Evolutionary conservation across 179 eudicot species (phyloP).

Genomic region (Beta corolliflora): DNA sequence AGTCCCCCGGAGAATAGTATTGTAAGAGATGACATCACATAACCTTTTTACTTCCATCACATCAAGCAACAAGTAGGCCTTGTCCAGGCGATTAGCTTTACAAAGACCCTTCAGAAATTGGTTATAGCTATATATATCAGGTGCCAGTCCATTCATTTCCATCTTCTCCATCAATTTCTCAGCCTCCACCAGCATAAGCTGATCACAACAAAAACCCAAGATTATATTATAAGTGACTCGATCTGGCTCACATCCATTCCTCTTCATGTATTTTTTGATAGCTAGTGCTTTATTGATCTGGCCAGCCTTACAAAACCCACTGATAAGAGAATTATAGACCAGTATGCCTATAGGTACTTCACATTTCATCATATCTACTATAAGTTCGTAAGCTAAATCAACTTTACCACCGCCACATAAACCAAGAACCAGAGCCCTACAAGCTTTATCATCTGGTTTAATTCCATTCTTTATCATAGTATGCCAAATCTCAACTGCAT

Average conservation of each 20-base stretch:
- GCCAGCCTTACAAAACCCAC: constrained; percentile 81
- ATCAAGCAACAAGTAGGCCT: constrained; percentile 69
- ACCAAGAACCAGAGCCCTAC: constrained; percentile 79
- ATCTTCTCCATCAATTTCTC: constrained; percentile 70
- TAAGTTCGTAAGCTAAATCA: constrained; percentile 90
- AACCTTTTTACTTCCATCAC: constrained; percentile 74
- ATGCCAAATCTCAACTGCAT: constrained; percentile 79
- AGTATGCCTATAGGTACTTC: constrained; percentile 39
- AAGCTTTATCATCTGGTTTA: constrained; percentile 71
- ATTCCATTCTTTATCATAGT: constrained; percentile 55
- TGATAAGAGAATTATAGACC: constrained; percentile 75
- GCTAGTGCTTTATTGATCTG: constrained; percentile 70
- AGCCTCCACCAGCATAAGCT: constrained; percentile 71
- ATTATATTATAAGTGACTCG: constrained; percentile 71
- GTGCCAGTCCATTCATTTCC: constrained; percentile 59
- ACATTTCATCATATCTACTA: constrained; percentile 61
- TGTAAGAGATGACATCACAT: constrained; percentile 80
- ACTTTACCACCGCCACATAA: constrained; percentile 73
- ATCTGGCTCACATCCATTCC: constrained; percentile 81
- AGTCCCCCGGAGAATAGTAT: constrained; percentile 74
- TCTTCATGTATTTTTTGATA: constrained; percentile 73
- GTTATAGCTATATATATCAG: constrained; percentile 85
- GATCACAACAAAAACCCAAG: constrained; percentile 78
- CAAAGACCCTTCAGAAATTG: constrained; percentile 93
- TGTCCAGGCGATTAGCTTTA: constrained; percentile 73